Evolutionary conservation across 2,329 filamentous ascomycete genomes (phyloP), one percentile per base, ranked within the genome.

Genomic region (Pseudogymnoascus sp.): DNA sequence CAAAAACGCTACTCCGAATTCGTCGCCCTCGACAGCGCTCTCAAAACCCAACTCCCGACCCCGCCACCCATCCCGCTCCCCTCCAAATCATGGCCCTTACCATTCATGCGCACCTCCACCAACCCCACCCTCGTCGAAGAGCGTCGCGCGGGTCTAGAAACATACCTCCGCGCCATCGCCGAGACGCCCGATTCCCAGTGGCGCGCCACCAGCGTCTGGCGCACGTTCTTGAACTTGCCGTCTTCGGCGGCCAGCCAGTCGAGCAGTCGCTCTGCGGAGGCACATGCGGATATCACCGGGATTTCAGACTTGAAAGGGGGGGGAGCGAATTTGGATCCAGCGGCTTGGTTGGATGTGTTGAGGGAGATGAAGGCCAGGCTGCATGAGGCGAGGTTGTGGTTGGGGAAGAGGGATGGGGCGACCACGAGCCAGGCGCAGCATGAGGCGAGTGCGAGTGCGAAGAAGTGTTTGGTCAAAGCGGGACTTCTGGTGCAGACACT

Each of bases 1-100:
- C 85, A 87, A 71, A 93, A 93, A 76, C 88, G 90, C 70, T 96
- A 93, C 79, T 91, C 87, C 62, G 90, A 95, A 73, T 95, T 95
- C 72, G 78, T 79, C 63, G 74, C 80, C 56, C 84, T 96, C 14
- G 85, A 95, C 76, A 74, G 78, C 31, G 76, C 82, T 3, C 81
- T 96, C 7, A 79, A 80, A 18, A 77, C 81, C 42, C 78, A 85
- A 60, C 82, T 87, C 63, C 85, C 86, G 69, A 72, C 78, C 21
- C 74, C 88, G 18, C 89, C 90, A 6, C 90, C 90, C 0, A 78
- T 79, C 1, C 77, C 88, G 0, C 79, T 93, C 1, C 89, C 89
- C 90, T 78, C 77, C 12, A 95, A 95, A 73, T 86, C 87, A 56
- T 95, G 89, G 89, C 16, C 16, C 16, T 8, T 59, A 16, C 56